Percentiles rank a stretch among this genome's conserved stretches.
phyloP scores from a whole-genome alignment of 192 early-diverging fungal species.

The Funneliformis geosporum region DNA sequence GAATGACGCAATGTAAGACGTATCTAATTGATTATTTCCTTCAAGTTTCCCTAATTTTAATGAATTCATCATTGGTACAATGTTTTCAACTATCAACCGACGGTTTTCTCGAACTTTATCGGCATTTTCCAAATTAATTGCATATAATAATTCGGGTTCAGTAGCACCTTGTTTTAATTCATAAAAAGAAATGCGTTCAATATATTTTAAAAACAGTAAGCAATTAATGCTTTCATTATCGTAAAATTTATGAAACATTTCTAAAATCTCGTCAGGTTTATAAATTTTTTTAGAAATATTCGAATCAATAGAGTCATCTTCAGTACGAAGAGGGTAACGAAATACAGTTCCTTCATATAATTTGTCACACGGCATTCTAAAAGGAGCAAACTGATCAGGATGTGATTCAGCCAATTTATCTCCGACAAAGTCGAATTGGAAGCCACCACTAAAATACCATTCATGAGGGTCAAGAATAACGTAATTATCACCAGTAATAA shows the following conservation, averaged over 20 bases:
- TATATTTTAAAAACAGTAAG: slow-evolving; percentile 35
- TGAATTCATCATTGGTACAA: not conserved
- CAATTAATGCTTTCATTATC: slow-evolving; percentile 37
- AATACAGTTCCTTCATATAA: slow-evolving; percentile 31
- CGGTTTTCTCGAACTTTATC: not conserved
- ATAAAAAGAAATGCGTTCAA: not conserved
- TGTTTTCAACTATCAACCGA: not conserved
- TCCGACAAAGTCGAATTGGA: slow-evolving; percentile 27
- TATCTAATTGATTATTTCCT: not conserved
- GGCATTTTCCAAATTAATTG: not conserved
- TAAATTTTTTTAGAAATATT: slow-evolving; percentile 34
- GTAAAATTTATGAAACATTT: slow-evolving; percentile 37
- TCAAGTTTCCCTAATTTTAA: not conserved
- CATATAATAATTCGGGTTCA: not conserved
- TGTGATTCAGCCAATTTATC: not conserved
- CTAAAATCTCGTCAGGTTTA: slow-evolving; percentile 23
- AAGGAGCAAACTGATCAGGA: slow-evolving; percentile 24
- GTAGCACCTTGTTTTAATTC: not conserved
- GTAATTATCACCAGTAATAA: slow-evolving; percentile 37
- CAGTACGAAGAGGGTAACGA: slow-evolving; percentile 42
- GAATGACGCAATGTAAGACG: not conserved
- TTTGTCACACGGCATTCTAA: not conserved
- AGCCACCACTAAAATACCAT: slow-evolving; percentile 33
- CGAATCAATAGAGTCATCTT: slow-evolving; percentile 30
- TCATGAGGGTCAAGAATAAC: slow-evolving; percentile 43